Conservation (phyloP, 2,329 filamentous ascomycete species). For the Coniochaeta ligniaria region DNA sequence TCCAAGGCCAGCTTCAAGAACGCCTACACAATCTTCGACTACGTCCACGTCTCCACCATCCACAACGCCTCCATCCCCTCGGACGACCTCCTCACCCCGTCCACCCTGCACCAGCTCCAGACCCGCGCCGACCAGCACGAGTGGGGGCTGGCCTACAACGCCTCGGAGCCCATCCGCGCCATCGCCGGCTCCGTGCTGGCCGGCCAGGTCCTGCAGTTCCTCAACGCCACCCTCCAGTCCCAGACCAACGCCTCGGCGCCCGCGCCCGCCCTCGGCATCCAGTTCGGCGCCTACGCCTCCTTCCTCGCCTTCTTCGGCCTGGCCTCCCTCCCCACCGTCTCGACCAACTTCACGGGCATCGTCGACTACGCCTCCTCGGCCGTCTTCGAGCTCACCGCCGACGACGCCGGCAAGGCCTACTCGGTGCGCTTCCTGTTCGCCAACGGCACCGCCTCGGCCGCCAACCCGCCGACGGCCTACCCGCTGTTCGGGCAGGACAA, state of each 20-base stretch:
- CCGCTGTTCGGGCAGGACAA: constrained; percentile 53
- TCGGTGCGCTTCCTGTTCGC: constrained; percentile 57
- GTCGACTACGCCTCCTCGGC: constrained; percentile 81
- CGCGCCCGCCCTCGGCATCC: constrained; percentile 37
- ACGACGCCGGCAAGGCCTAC: constrained; percentile 38
- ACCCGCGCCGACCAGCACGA: constrained; percentile 75
- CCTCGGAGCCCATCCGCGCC: constrained; percentile 56
- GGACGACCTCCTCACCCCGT: constrained; percentile 49
- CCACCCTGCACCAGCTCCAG: constrained; percentile 55
- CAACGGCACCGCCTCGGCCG: constrained; percentile 45
- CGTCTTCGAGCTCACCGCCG: constrained; percentile 62
- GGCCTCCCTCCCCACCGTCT: constrained; percentile 40
- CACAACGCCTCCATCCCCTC: constrained; percentile 56
- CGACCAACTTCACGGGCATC: constrained; percentile 63
- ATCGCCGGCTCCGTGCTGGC: constrained; percentile 52
- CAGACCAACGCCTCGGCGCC: constrained; percentile 24
- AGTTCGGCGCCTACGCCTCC: constrained; percentile 55
- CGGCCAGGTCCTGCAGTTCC: constrained; percentile 43
- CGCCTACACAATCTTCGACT: constrained; percentile 54
- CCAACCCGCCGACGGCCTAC: constrained; percentile 43
- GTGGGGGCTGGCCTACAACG: constrained; percentile 77
- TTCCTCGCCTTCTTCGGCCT: constrained; percentile 60
- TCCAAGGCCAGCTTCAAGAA: constrained; percentile 47
- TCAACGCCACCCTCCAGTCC: constrained; percentile 40
- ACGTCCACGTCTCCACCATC: constrained; percentile 51